These are phyloP conservation scores for Draba incana DNA, from an alignment of 345 rosid genomes.

Conservation along the genomic window DNA sequence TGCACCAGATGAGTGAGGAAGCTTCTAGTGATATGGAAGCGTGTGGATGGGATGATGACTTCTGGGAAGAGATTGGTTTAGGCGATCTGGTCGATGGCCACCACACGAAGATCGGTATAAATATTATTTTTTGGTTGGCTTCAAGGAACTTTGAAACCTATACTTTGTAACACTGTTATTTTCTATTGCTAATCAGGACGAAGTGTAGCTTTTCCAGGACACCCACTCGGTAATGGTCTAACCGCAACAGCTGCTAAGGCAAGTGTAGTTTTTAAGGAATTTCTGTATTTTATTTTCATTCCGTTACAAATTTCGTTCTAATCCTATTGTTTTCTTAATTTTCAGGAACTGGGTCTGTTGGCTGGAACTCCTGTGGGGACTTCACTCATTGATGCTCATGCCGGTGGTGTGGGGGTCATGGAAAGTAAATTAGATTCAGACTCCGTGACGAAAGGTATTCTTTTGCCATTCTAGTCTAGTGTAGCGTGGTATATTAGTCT, in stretches of 20 bases:
- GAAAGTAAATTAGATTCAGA: constrained; percentile 64
- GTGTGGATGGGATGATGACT: constrained; percentile 98
- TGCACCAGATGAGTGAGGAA: constrained; percentile 73
- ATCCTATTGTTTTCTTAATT: constrained; percentile 24
- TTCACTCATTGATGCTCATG: constrained; percentile 97
- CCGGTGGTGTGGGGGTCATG: constrained; percentile 97
- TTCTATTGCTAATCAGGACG: constrained; percentile 55
- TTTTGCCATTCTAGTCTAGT: background rate
- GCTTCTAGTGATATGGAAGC: constrained; percentile 93
- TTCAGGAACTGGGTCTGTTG: constrained; percentile 78
- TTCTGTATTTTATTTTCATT: background rate
- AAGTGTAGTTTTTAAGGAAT: constrained; percentile 22
- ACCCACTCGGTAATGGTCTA: constrained; percentile 90
- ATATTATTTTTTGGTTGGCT: constrained; percentile 8
- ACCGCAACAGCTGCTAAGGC: constrained; percentile 91
- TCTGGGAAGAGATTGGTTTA: constrained; percentile 99
- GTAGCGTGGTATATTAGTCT: constrained; percentile 1
- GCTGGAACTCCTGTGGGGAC: constrained; percentile 90
- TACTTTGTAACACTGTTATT: background rate
- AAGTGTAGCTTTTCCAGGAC: constrained; percentile 98
- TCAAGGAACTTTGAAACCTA: constrained; percentile 19
- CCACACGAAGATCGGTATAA: constrained; percentile 93
- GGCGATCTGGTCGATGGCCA: constrained; percentile 92
- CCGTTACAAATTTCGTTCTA: constrained; percentile 11
- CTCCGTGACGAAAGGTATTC: constrained; percentile 56